A percentile compares a stretch with the other conserved stretches of the same genome.
Conservation (phyloP, 768 basidiomycete genomes). For the Erythrobasidium yunnanense region DNA sequence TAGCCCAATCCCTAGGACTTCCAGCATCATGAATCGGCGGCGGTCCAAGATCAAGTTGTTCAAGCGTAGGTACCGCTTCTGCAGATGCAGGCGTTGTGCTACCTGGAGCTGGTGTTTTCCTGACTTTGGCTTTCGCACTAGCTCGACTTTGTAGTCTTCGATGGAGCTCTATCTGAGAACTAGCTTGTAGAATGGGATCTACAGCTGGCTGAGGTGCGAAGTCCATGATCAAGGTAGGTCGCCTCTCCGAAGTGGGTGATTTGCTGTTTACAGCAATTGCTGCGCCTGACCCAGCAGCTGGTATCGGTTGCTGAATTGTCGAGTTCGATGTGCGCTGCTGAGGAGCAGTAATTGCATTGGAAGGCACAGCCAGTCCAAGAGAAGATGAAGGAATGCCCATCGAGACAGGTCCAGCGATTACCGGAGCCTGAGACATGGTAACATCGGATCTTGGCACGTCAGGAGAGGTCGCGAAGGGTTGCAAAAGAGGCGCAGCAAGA, state of each 20-base stretch:
- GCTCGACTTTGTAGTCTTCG: not conserved
- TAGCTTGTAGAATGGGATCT: conserved; percentile 11
- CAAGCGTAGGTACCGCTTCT: conserved; percentile 1
- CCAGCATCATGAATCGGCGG: conserved; percentile 12
- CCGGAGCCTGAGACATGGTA: no score
- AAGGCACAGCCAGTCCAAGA: no score
- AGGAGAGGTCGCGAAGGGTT: no score
- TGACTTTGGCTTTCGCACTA: not conserved
- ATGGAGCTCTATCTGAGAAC: conserved; percentile 9
- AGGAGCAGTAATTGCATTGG: no score
- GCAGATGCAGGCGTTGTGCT: not conserved
- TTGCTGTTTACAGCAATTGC: not conserved
- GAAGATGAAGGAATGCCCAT: no score
- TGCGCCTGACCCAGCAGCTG: not conserved
- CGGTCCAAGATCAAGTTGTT: conserved; percentile 6
- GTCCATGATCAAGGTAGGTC: conserved; percentile 5
- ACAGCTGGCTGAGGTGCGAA: conserved; percentile 22
- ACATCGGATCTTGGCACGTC: no score
- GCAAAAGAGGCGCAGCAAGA: no score
- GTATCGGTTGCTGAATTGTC: no score
- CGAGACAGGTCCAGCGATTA: no score
- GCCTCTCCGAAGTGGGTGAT: no score
- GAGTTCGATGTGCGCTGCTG: no score
- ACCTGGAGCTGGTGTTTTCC: no score
- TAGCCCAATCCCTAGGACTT: conserved; percentile 9